Base-by-base conservation (phyloP, 2,329 filamentous ascomycete species). In the Nigrospora oryzae region DNA sequence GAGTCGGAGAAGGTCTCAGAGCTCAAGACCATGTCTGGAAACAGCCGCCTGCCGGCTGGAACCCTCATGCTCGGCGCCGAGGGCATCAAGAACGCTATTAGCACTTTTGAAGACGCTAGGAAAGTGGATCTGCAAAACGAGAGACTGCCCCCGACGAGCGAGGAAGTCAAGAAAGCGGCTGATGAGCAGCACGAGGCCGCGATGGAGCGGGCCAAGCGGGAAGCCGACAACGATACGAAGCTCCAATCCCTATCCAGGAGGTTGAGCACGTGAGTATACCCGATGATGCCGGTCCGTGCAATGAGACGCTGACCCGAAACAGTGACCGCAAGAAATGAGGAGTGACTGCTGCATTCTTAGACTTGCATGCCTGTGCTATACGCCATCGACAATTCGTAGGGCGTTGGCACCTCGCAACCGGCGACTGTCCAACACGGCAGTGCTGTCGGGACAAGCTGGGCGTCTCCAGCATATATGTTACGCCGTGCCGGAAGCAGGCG, bases 111-210 rank as follows among this genome's bases (percentile, higher is more conserved):
- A 64, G 93, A 98, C 64, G 93, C 93, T 14, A 79, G 89, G 51
- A 97, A 96, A 74, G 90, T 98, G 40, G 93, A 98, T 69, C 60
- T 97, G 51, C 90, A 97, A 69, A 98, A 98, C 64, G 93, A 98
- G 70, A 80, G 89, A 51, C 74, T 98, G 52, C 93, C 93, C 41
- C 93, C 93, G 1, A 93, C 81, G 51, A 86, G 93, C 50, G 91
- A 97, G 40, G 93, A 98, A 66, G 90, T 97, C 16, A 87, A 83
- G 50, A 86, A 89, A 59, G 84, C 88, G 59, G 89, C 89, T 57
- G 78, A 86, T 61, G 79, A 84, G 53, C 81, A 86, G 60, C 47
- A 49, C 15, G 33, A 46, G 31, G 47, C 47, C 19, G 93, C 93
- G 13, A 70, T 98, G 52, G 85, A 94, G 69, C 83, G 89, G 62